phyloP scores from a whole-genome alignment of 371 early-diverging fungal genomes.

The Furculomyces boomerangus region DNA sequence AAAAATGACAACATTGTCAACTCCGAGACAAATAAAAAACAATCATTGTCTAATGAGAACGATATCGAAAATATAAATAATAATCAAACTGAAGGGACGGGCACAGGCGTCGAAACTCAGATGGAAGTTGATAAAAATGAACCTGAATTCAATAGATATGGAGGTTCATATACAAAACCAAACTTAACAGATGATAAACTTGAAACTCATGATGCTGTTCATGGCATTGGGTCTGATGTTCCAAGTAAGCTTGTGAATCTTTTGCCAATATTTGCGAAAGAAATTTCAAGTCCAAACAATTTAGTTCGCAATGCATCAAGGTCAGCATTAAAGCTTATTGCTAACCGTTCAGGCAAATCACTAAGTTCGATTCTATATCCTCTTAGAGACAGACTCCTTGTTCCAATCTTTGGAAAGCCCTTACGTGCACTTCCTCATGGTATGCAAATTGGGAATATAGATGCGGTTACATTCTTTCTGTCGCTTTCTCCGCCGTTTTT shows the following conservation, averaged over 20 bases:
- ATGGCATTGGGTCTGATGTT: too few relatives aligned
- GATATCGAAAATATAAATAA: too few relatives aligned
- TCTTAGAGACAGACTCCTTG: conserved; percentile 67
- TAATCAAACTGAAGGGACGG: too few relatives aligned
- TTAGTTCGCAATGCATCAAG: conserved; percentile 81
- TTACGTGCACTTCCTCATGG: conserved; percentile 86
- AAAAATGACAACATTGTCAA: too few relatives aligned
- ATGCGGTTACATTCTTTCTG: conserved; percentile 92
- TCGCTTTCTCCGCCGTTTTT: conserved; percentile 77
- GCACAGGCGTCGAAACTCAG: too few relatives aligned
- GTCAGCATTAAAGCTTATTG: conserved; percentile 57
- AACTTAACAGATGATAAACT: too few relatives aligned
- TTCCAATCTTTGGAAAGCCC: conserved; percentile 92
- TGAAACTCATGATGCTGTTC: too few relatives aligned
- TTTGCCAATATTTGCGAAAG: conserved; percentile 68
- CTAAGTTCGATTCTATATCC: conserved; percentile 74
- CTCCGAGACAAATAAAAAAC: too few relatives aligned
- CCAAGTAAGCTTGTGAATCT: conserved; percentile 10
- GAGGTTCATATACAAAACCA: too few relatives aligned
- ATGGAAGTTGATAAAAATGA: too few relatives aligned
- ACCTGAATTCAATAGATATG: too few relatives aligned
- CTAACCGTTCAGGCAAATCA: conserved; percentile 51
- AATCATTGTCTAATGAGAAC: too few relatives aligned
- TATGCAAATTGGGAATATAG: conserved; percentile 95
- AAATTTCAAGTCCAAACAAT: conserved; percentile 80